Evolutionary conservation across 1,139 yeast genomes (phyloP).

Genomic region (Yamadazyma atmosphaerica): DNA sequence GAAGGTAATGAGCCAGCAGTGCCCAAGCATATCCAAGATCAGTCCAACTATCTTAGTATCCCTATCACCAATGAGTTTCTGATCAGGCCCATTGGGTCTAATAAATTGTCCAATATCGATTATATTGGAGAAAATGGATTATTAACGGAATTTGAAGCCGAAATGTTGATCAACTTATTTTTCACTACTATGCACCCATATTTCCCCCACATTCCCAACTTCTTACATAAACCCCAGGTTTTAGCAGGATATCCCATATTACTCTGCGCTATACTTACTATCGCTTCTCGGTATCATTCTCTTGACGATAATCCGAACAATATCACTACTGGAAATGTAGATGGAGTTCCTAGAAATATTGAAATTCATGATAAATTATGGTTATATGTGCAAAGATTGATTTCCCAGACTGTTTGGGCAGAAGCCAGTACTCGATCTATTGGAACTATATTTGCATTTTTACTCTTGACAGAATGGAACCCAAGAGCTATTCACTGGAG

Average conservation of each 20-base stretch:
- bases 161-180: constrained; percentile 59
- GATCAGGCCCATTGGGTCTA: constrained; percentile 56
- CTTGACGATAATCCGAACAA: constrained; percentile 38
- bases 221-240: constrained; percentile 63
- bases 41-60: constrained; percentile 17
- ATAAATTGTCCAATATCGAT: constrained; percentile 57
- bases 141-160: constrained; percentile 68
- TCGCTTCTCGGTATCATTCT: constrained; percentile 73
- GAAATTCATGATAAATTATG: constrained; percentile 77
- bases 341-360: constrained; percentile 46
- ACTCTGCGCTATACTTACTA: constrained; percentile 75
- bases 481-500: constrained; percentile 92
- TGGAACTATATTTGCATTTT: constrained; percentile 82
- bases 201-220: constrained; percentile 82
- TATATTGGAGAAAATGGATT: constrained; percentile 61
- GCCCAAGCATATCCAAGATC: constrained; percentile 18
- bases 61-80: constrained; percentile 20
- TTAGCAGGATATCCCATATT: constrained; percentile 79
- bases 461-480: constrained; percentile 92
- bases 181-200: constrained; percentile 84
- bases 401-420: constrained; percentile 92
- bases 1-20: constrained; percentile 7
- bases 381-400: constrained; percentile 78
- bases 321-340: constrained; percentile 24
- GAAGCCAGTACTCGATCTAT: constrained; percentile 86